Percentiles rank a stretch among this genome's conserved stretches.
These are phyloP conservation scores for Fusarium dlaminii DNA, from an alignment of 2,329 filamentous ascomycete genomes.

Conservation along the genomic window DNA sequence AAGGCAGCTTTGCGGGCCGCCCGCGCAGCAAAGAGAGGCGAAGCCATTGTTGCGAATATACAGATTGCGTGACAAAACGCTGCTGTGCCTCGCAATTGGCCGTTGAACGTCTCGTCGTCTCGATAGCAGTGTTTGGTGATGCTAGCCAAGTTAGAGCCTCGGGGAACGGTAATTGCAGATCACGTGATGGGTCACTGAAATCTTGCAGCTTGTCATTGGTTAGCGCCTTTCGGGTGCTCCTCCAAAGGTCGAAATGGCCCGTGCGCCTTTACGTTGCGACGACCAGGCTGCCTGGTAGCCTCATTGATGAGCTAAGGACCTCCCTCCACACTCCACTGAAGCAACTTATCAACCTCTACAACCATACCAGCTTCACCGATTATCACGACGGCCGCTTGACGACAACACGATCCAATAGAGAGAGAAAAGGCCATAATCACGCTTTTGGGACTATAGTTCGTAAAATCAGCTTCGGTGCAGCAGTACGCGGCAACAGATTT, in stretches of 20 bases:
- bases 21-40: conserved; percentile 66
- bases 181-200: conserved; percentile 44
- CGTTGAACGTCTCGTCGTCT: conserved; percentile 38
- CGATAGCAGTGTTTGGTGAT: conserved; percentile 40
- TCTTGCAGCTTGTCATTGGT: conserved; percentile 28
- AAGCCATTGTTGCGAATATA: conserved; percentile 59
- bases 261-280: conserved; percentile 43
- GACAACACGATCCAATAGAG: background rate
- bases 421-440: background rate
- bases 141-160: conserved; percentile 37
- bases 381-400: background rate
- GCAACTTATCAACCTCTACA: conserved; percentile 21
- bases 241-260: conserved; percentile 15
- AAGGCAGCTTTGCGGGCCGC: conserved; percentile 59
- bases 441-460: background rate
- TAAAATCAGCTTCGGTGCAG: background rate
- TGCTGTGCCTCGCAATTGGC: conserved; percentile 47
- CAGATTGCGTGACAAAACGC: conserved; percentile 43
- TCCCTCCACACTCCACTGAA: conserved; percentile 36
- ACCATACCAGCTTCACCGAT: conserved; percentile 6
- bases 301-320: conserved; percentile 44
- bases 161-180: conserved; percentile 34
- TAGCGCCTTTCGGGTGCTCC: background rate
- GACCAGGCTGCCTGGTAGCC: conserved; percentile 53
- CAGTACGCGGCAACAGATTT: conserved; percentile 1